Evolutionary conservation across 2,329 filamentous ascomycete genomes (phyloP).

Genomic region (Penicillium decumbens): DNA sequence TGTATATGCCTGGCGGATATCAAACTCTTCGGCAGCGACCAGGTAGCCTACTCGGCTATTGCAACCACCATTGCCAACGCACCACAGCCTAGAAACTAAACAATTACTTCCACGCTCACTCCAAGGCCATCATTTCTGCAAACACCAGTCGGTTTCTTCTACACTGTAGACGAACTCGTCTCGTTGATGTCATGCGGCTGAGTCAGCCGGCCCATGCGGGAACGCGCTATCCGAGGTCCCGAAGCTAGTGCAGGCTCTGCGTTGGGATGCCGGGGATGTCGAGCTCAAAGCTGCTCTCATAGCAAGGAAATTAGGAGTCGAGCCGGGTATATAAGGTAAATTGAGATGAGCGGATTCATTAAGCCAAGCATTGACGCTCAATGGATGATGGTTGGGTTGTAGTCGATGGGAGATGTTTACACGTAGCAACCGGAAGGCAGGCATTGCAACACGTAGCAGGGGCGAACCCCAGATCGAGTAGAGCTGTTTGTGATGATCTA

Average conservation of each 20-base stretch:
- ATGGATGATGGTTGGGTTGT: constrained; percentile 9
- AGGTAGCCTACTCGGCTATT: neutral
- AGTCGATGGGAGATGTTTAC: constrained; percentile 5
- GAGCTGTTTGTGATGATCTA: neutral
- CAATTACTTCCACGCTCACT: too few relatives aligned
- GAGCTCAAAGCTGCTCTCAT: constrained; percentile 1
- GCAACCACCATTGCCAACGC: neutral
- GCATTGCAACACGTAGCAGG: neutral
- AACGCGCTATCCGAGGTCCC: constrained; percentile 19
- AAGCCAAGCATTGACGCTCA: constrained; percentile 9
- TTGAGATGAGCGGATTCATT: neutral
- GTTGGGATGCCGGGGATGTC: constrained; percentile 9
- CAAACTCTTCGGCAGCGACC: too few relatives aligned
- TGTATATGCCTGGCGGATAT: neutral
- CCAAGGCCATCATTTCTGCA: neutral
- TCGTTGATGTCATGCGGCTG: constrained; percentile 17
- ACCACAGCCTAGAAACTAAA: neutral
- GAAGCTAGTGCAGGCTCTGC: constrained; percentile 22
- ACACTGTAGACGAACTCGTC: neutral
- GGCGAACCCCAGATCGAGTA: neutral
- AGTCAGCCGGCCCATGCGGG: constrained; percentile 20
- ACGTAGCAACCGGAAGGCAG: constrained; percentile 1
- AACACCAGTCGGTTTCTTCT: neutral
- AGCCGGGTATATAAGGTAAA: constrained; percentile 1
- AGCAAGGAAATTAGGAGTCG: neutral